phyloP scores from a whole-genome alignment of 1,284 basidiomycete genomes.

The Anthracocystis setariae region DNA sequence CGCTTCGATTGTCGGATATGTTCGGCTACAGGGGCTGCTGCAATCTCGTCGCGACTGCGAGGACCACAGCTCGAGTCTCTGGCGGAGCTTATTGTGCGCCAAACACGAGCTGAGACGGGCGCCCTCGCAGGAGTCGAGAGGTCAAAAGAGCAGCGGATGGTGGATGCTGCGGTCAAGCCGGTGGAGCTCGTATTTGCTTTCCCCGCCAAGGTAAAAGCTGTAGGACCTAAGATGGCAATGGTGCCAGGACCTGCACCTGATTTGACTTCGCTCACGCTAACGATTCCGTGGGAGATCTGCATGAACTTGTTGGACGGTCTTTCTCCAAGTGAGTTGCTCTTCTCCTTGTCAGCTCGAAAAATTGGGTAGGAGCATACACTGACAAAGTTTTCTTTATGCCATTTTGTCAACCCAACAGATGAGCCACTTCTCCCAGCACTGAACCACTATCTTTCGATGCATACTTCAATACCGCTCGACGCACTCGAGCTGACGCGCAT shows the following conservation, averaged over 20 bases:
- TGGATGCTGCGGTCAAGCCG: constrained; percentile 29
- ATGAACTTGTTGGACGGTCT: constrained; percentile 36
- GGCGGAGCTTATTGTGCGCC: constrained; percentile 39
- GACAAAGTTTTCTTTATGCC: background rate
- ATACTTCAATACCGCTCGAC: constrained; percentile 49
- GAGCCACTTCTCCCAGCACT: constrained; percentile 42
- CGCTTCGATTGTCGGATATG: constrained; percentile 48
- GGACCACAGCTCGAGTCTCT: constrained; percentile 32
- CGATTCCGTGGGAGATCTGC: constrained; percentile 51
- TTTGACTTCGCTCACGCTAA: constrained; percentile 30
- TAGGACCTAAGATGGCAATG: background rate
- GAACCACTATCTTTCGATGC: constrained; percentile 38
- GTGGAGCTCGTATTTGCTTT: constrained; percentile 42
- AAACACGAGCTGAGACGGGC: constrained; percentile 30
- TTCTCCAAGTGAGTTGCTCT: constrained; percentile 11
- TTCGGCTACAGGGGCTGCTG: constrained; percentile 23
- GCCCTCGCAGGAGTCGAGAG: constrained; percentile 13
- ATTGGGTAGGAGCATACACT: background rate
- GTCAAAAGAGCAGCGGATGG: constrained; percentile 11
- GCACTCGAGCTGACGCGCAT: constrained; percentile 34
- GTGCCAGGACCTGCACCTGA: constrained; percentile 39
- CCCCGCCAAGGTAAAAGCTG: constrained; percentile 6
- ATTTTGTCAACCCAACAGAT: constrained; percentile 7
- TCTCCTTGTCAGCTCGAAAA: no score
- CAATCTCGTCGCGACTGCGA: constrained; percentile 23